Base-by-base conservation (phyloP, 176 grass and related monocot genomes). In the Ensete ventricosum region DNA sequence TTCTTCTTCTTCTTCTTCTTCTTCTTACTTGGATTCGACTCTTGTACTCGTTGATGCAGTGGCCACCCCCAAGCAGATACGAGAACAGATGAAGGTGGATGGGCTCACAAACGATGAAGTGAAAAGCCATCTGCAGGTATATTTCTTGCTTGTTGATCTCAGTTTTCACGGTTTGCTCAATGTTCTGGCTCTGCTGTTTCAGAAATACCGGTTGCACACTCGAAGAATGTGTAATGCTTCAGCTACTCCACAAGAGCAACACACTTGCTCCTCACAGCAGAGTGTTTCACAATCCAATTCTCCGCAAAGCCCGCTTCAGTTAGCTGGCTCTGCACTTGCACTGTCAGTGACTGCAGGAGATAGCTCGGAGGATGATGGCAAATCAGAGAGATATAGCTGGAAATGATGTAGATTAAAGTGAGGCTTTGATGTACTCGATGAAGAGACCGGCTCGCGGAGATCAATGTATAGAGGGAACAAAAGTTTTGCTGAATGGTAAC, bases 41-140 rank as follows among this genome's bases (percentile, higher is more conserved):
- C 1, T 17, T 50, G 34, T 9, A 20, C 13, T 50, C 69, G 26
- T 63, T 73, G n/a, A 11, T 74, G 85, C 81, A 96, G 93, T 78
- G 13, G 93, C 93, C 8, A 96, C 93, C 69, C 93, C 93, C 1
- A 96, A 96, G 83, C 92, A 92, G 80, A 96, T 96, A 66, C 89
- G 92, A 57, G 87, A 96, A 76, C 69, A 88, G 72, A 96, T 96
- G 93, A 96, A 92, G 77, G 89, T 96, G 62, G 93, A 96, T 34
- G 93, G 89, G 60, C 89, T 96, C 25, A 96, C 93, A 6, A 96
- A 96, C 51, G 93, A 96, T 25, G 93, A 96, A 83, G 93, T 96
- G 20, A 96, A 96, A 76, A 96, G 93, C 85, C 93, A 96, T 80
- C 78, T 96, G 55, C 92, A 96, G 88, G 92, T 91, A 43, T 43